phyloP scores from a whole-genome alignment of 495 filamentous ascomycete species.

The Elaphomyces granulatus region DNA sequence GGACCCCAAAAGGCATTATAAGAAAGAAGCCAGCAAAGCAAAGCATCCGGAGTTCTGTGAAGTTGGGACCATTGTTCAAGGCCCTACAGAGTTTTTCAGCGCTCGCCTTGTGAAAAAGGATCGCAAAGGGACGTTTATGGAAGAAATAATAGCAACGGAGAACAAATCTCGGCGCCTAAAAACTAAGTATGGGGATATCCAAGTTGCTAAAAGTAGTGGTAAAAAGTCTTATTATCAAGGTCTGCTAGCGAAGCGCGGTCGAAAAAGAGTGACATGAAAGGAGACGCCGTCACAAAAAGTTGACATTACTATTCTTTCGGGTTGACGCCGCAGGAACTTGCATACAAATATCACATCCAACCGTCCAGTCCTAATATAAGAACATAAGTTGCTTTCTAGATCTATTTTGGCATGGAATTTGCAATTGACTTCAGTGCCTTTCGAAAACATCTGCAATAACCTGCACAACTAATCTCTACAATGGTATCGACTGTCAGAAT shows the following conservation, averaged over 20 bases:
- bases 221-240: conserved; percentile 60
- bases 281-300: no score
- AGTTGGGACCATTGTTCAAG: conserved; percentile 78
- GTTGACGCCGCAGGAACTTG: no score
- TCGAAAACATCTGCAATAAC: conserved; percentile 21
- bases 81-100: conserved; percentile 75
- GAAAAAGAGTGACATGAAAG: no score
- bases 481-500: background rate
- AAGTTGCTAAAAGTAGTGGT: conserved; percentile 51
- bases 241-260: no score
- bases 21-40: conserved; percentile 58
- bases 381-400: no score
- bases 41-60: conserved; percentile 67
- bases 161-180: conserved; percentile 45
- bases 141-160: conserved; percentile 63
- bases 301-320: no score
- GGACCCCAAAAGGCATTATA: conserved; percentile 83
- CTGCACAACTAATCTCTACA: conserved; percentile 27
- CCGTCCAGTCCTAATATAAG: no score
- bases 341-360: no score
- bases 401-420: no score
- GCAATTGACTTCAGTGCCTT: background rate
- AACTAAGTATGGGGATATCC: conserved; percentile 56
- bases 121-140: conserved; percentile 78
- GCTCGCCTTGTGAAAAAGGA: conserved; percentile 71